Conservation (phyloP, 371 early-diverging fungal species). For the Blakeslea trispora region DNA sequence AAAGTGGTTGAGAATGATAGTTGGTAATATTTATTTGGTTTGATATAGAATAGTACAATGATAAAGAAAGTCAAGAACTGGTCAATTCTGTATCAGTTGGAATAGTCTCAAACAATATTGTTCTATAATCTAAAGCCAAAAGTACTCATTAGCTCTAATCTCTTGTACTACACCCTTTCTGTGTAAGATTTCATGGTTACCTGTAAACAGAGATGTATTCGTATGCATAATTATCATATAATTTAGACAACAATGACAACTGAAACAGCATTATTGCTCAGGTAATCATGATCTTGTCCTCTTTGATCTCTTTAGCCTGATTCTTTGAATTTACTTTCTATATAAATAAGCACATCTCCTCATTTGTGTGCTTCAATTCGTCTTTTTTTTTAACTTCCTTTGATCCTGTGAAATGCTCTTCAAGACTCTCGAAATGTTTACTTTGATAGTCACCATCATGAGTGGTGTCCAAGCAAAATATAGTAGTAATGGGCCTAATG, state of each 20-base stretch:
- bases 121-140: too few relatives aligned
- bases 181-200: too few relatives aligned
- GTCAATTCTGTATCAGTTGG: too few relatives aligned
- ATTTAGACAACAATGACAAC: neutral
- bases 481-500: conserved; percentile 16
- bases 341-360: neutral
- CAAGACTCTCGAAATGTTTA: conserved; percentile 7
- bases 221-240: neutral
- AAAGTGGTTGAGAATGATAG: too few relatives aligned
- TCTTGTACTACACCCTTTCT: too few relatives aligned
- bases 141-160: too few relatives aligned
- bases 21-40: too few relatives aligned
- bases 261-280: neutral
- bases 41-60: too few relatives aligned
- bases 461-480: conserved; percentile 19
- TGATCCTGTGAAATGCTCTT: conserved; percentile 3
- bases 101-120: too few relatives aligned
- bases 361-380: neutral
- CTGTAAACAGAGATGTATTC: too few relatives aligned
- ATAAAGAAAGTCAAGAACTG: too few relatives aligned
- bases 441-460: conserved; percentile 9
- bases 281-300: neutral
- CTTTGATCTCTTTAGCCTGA: too few relatives aligned
- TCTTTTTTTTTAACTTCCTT: neutral
- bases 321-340: neutral